Percentiles rank a stretch among this genome's conserved stretches.
Evolutionary conservation across 192 early-diverging fungal species (phyloP).

Genomic region (Coemansia sp.): DNA sequence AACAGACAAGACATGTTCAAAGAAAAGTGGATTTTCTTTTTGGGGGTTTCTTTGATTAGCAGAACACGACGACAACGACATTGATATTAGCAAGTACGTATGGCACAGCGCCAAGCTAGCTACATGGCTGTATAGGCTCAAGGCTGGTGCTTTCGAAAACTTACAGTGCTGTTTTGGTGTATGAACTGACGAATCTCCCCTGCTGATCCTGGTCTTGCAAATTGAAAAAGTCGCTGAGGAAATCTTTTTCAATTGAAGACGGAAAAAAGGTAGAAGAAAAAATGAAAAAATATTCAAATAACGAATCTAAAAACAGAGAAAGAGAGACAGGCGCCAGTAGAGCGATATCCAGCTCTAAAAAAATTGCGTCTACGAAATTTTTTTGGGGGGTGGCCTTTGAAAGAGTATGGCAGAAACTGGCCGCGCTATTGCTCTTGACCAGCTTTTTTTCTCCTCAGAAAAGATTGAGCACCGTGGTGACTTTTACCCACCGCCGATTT

Average conservation of each 20-base stretch:
- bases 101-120: too few species aligned
- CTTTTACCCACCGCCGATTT: not conserved
- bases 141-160: not conserved
- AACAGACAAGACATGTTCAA: not conserved
- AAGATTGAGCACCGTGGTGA: not conserved
- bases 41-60: not conserved
- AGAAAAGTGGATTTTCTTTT: not conserved
- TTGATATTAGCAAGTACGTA: not conserved
- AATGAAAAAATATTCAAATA: constrained; percentile 1
- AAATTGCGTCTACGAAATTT: not conserved
- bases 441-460: too few species aligned
- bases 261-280: constrained; percentile 11
- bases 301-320: constrained; percentile 3
- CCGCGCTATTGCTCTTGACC: not conserved
- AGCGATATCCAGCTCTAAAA: not conserved
- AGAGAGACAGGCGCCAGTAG: too few species aligned
- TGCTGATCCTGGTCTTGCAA: constrained; percentile 19
- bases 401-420: not conserved
- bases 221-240: constrained; percentile 12
- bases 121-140: too few species aligned
- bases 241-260: constrained; percentile 28
- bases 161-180: not conserved
- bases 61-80: not conserved
- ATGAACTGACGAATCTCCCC: constrained; percentile 5
- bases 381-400: not conserved